phyloP scores from a whole-genome alignment of 306 rosid species.

The Alnus glutinosa region DNA sequence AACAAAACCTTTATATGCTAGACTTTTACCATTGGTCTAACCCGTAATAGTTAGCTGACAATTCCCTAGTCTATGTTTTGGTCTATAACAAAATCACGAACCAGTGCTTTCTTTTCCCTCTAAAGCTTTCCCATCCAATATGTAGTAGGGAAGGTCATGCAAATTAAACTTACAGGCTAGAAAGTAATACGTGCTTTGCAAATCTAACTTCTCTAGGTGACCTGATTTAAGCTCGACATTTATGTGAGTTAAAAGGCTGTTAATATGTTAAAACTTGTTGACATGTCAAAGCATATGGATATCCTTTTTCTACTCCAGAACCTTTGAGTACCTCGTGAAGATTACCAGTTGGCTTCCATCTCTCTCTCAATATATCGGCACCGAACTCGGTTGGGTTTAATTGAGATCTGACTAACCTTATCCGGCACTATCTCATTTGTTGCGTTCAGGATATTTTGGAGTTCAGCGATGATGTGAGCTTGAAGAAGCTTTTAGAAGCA shows the following conservation, averaged over 20 bases:
- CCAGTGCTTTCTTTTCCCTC: neutral
- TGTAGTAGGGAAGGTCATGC: neutral
- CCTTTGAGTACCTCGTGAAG: neutral
- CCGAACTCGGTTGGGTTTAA: neutral
- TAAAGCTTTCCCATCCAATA: neutral
- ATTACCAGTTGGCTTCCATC: neutral
- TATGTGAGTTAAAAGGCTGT: neutral
- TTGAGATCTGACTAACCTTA: neutral
- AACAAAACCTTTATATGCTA: neutral
- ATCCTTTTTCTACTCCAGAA: neutral
- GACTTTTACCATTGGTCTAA: neutral
- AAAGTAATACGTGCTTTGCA: neutral
- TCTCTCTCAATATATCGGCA: neutral
- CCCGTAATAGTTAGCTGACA: neutral
- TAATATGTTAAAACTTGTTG: neutral
- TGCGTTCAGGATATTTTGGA: conserved; percentile 56
- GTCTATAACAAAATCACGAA: neutral
- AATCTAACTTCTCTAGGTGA: no score
- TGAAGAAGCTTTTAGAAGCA: conserved; percentile 69
- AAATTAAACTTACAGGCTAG: neutral
- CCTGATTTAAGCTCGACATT: no score
- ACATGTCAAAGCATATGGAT: no score
- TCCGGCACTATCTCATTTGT: neutral
- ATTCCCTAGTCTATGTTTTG: neutral
- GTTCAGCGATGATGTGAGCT: conserved; percentile 61